Conservation (phyloP, 768 basidiomycete species). For the Tremella mesenterica region DNA sequence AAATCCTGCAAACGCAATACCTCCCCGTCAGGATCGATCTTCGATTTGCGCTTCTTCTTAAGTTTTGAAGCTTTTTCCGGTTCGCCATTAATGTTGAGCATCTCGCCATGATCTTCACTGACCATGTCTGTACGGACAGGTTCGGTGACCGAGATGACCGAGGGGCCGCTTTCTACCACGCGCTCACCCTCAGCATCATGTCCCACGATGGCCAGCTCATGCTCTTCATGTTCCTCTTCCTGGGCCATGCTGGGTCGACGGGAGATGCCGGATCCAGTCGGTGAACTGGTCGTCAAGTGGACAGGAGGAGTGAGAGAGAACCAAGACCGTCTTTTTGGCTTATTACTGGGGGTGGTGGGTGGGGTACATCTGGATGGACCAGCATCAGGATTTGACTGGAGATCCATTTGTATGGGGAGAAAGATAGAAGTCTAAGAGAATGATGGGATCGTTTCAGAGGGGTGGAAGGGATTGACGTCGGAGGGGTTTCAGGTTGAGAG, state of each 20-base stretch:
- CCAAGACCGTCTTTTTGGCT: conserved; percentile 28
- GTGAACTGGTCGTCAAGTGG: not conserved
- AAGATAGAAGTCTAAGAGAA: no score
- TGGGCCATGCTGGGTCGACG: not conserved
- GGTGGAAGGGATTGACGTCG: no score
- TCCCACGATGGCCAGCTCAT: conserved; percentile 3
- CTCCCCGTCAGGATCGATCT: conserved; percentile 8
- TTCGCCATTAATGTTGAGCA: conserved; percentile 5
- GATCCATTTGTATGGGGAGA: no score
- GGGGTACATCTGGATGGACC: conserved; percentile 12
- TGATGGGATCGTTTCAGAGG: no score
- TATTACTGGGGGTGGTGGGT: conserved; percentile 5
- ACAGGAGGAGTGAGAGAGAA: conserved; percentile 20
- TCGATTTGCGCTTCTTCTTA: not conserved
- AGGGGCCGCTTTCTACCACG: conserved; percentile 19
- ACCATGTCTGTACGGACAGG: not conserved
- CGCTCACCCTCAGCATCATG: conserved; percentile 4
- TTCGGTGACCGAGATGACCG: not conserved
- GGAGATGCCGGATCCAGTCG: not conserved
- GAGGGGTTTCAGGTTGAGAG: no score
- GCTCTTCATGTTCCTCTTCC: conserved; percentile 1
- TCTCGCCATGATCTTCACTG: conserved; percentile 8
- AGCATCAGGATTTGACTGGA: conserved; percentile 6
- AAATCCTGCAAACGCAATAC: conserved; percentile 27
- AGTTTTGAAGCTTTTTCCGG: not conserved